Percentiles rank a stretch among this genome's conserved stretches.
These are phyloP conservation scores for Sarocladium kiliense DNA, from an alignment of 2,329 filamentous ascomycete genomes.

Conservation along the genomic window DNA sequence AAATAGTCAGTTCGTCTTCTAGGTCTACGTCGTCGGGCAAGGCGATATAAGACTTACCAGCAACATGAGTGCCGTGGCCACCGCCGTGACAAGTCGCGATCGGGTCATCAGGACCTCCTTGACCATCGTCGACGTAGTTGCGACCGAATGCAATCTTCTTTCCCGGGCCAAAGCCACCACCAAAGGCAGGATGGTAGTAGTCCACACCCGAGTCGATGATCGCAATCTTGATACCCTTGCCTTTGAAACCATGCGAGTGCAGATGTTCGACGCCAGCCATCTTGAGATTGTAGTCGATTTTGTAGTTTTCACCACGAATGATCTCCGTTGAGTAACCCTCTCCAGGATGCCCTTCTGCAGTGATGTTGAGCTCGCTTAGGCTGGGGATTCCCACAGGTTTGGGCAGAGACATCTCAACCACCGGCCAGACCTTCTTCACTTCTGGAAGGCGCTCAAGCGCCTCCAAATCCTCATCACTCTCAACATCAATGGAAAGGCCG, in stretches of 20 bases:
- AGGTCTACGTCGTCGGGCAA: too few species aligned
- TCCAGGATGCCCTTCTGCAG: background rate
- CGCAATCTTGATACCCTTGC: constrained; percentile 19
- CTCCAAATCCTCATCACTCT: constrained; percentile 2
- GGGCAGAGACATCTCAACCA: constrained; percentile 4
- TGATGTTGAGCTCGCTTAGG: background rate
- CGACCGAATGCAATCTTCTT: constrained; percentile 17
- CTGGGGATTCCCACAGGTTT: constrained; percentile 8
- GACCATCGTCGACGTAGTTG: constrained; percentile 14
- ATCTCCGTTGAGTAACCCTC: constrained; percentile 2
- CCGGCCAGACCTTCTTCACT: constrained; percentile 11
- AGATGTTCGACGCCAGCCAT: constrained; percentile 19
- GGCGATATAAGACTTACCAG: constrained; percentile 28
- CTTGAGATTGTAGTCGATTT: constrained; percentile 10
- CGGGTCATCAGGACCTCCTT: constrained; percentile 10
- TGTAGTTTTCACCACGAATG: constrained; percentile 11
- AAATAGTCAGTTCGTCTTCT: constrained; percentile 12
- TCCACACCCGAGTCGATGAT: constrained; percentile 20
- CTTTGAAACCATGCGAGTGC: constrained; percentile 16
- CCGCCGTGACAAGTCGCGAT: constrained; percentile 17
- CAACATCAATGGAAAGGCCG: constrained; percentile 9
- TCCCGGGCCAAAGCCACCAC: constrained; percentile 16
- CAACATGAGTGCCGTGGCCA: constrained; percentile 37
- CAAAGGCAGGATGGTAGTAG: constrained; percentile 17
- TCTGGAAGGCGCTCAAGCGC: constrained; percentile 9